Evolutionary conservation across 257 asterid genomes (phyloP).

Genomic region (Solanum bulbocastanum): DNA sequence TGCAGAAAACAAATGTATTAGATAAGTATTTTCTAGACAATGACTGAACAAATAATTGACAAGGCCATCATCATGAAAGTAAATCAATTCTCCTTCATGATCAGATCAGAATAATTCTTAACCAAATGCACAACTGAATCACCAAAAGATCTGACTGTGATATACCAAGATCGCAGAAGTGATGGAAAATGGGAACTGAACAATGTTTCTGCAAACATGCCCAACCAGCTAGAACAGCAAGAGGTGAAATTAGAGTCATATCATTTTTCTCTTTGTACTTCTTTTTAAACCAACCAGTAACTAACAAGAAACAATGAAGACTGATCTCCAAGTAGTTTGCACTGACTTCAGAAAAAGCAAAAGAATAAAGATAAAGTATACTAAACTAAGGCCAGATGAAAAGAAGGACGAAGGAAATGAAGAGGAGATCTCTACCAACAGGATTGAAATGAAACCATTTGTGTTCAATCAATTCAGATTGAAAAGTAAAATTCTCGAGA

Average conservation of each 20-base stretch:
- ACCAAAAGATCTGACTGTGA: neutral
- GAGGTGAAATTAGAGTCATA: neutral
- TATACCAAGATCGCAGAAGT: neutral
- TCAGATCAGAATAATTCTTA: neutral
- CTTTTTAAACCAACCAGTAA: neutral
- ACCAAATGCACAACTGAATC: neutral
- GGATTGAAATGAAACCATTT: neutral
- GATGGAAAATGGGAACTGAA: neutral
- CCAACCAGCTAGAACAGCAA: neutral
- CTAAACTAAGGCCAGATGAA: neutral
- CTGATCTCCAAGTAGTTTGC: neutral
- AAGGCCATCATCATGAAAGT: neutral
- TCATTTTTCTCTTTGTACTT: neutral
- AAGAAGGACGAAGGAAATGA: neutral
- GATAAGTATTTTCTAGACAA: neutral
- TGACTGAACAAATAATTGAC: neutral
- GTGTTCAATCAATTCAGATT: neutral
- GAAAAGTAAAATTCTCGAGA: neutral
- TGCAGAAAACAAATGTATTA: constrained; percentile 11
- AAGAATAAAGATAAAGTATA: neutral
- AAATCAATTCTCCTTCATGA: neutral
- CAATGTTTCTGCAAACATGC: neutral
- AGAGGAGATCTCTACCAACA: neutral
- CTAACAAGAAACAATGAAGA: neutral
- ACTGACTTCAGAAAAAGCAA: neutral